These are phyloP conservation scores for Euphorbia corollata DNA, from an alignment of 441 rosid species.

Conservation along the genomic window DNA sequence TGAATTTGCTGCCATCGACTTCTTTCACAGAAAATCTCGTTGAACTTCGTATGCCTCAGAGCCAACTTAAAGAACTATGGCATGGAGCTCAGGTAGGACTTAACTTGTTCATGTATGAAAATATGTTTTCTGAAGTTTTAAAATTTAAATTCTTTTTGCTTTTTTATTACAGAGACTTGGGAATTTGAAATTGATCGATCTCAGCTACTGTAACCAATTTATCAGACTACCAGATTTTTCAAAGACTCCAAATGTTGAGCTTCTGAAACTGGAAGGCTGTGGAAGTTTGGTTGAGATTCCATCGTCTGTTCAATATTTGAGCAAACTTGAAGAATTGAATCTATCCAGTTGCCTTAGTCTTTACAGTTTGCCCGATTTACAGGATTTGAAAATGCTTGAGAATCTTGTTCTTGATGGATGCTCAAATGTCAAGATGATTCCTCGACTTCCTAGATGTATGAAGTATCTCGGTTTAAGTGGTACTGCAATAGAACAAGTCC, in stretches of 20 bases:
- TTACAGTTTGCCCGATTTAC: neutral
- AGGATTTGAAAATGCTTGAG: neutral
- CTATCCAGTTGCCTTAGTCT: neutral
- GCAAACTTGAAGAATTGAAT: neutral
- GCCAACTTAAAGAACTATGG: slow-evolving; percentile 4
- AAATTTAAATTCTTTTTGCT: neutral
- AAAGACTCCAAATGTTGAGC: neutral
- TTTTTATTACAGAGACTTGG: neutral
- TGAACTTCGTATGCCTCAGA: neutral
- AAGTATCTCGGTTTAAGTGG: neutral
- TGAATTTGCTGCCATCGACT: neutral
- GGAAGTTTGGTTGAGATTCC: slow-evolving; percentile 14
- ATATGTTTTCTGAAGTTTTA: neutral
- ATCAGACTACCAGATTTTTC: neutral
- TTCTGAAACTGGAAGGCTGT: neutral
- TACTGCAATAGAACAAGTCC: neutral
- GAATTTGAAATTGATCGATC: neutral
- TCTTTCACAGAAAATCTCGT: slow-evolving; percentile 4
- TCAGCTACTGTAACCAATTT: neutral
- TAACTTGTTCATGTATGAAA: neutral
- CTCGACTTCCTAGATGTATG: neutral
- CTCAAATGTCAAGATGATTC: neutral
- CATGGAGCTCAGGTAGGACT: neutral
- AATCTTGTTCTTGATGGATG: neutral
- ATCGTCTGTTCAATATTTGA: neutral